Evolutionary conservation across 306 rosid species (phyloP).

Genomic region (Boehmeria nivea): DNA sequence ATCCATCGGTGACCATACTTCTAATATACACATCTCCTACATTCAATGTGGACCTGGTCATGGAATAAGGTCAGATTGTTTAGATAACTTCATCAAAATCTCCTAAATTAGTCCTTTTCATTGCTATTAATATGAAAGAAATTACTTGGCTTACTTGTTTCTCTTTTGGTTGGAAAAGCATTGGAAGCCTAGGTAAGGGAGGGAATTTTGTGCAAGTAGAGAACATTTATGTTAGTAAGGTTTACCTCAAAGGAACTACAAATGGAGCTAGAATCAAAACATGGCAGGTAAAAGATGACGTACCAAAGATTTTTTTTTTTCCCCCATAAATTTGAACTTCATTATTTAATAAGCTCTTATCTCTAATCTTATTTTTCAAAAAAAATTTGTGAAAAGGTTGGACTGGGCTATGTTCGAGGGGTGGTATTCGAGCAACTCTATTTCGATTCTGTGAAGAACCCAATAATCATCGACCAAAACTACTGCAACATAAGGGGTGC

Average conservation of each 20-base stretch:
- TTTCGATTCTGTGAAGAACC: constrained; percentile 26
- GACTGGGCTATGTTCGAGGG: constrained; percentile 20
- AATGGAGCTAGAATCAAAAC: constrained; percentile 45
- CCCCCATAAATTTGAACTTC: no score
- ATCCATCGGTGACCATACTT: constrained; percentile 29
- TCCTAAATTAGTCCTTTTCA: no score
- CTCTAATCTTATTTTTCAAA: neutral
- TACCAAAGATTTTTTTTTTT: neutral
- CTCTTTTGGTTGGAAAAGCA: constrained; percentile 13
- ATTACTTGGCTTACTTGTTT: neutral
- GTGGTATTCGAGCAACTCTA: constrained; percentile 20
- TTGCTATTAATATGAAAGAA: neutral
- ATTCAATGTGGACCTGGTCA: constrained; percentile 34
- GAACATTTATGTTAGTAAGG: constrained; percentile 28
- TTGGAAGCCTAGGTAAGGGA: constrained; percentile 34
- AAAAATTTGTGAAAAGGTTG: no score
- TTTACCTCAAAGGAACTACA: constrained; percentile 25
- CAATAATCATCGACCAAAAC: constrained; percentile 35
- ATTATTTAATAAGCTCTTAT: neutral
- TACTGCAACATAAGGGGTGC: constrained; percentile 17
- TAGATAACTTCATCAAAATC: neutral
- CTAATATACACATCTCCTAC: constrained; percentile 12
- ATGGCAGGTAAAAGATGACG: constrained; percentile 25
- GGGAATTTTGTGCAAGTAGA: constrained; percentile 33
- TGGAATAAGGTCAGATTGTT: constrained; percentile 26